Evolutionary conservation across 768 basidiomycete species (phyloP), one percentile per base, ranked within the genome.

Genomic region (Lanmaoa rubissima): DNA sequence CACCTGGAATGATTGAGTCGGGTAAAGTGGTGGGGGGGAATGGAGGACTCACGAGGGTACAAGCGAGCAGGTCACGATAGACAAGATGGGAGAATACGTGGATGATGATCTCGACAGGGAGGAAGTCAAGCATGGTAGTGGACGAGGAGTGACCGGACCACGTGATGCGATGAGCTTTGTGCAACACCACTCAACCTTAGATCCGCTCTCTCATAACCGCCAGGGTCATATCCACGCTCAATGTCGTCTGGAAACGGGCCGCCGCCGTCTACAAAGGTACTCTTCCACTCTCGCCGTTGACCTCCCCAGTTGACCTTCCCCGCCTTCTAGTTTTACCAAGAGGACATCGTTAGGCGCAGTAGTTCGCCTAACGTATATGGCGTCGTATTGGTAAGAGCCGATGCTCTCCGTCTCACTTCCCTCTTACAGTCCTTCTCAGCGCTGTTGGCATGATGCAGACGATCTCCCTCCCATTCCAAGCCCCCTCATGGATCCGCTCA

Each of bases 371-470:
- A 70, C 49, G 68, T 75, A 28, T 74, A 79, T 62, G 90, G 83
- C 31, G 77, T 90, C 59, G 85, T 93, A 48, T 70, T 92, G 73
- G 91, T 90, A 68, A 57, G 77, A 63, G 48, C 21, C 53, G 24
- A 32, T 31, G 31, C 41, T 26, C 21, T 32, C 21, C 55, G 24
- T 60, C 55, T 13, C 48, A 32, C 51, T 34, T 38, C 48, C 40
- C 31, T 38, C 61, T 60, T 55, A 67, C 47, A 36, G 5, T 8
- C 50, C 42, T n/a, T 39, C 50, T 10, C 67, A 94, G 92, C 83
- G 90, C 73, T 91, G 87, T 65, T 94, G 92, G 93, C 87, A 91
- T 59, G 91, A 94, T 69, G 84, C 86, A 11, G 92, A 94, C 61
- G 90, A 92, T 57, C 67, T 82, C 14, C 79, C 78, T 34, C 72